Percentiles rank a stretch among this genome's conserved stretches.
These are phyloP conservation scores for Ceratocystis cacaofunesta DNA, from an alignment of 2,329 filamentous ascomycete species.

Conservation along the genomic window DNA sequence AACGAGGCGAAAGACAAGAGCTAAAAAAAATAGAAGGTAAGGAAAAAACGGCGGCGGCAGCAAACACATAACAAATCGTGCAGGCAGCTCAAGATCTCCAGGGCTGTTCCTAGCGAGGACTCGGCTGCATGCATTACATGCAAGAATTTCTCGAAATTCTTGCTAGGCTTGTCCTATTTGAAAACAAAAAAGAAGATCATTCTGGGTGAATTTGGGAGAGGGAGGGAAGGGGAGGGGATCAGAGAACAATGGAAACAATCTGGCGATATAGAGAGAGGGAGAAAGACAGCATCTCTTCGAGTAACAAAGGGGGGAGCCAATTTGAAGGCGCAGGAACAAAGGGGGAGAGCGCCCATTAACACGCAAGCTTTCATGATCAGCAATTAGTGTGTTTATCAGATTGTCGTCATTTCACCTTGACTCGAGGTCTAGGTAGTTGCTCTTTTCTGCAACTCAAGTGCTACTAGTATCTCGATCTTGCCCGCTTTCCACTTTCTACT, in stretches of 20 bases:
- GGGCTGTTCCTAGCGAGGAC: not conserved
- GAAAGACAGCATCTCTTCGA: not conserved
- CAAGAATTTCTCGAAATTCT: not conserved
- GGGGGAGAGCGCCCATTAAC: not conserved
- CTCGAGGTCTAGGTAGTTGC: not conserved
- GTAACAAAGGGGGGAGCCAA: not conserved
- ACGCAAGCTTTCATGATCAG: not conserved
- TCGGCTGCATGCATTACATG: not conserved
- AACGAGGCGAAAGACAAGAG: not conserved
- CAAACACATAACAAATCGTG: no score
- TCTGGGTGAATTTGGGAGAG: not conserved
- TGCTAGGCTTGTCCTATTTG: not conserved
- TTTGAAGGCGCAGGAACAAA: not conserved
- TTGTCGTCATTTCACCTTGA: conserved; percentile 2
- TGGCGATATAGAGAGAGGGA: not conserved
- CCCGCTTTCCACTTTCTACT: not conserved
- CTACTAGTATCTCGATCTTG: not conserved
- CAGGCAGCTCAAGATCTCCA: not conserved
- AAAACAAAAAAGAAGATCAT: not conserved
- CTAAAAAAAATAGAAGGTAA: not conserved
- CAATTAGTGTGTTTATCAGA: not conserved
- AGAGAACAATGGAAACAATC: not conserved
- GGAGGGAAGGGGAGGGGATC: not conserved
- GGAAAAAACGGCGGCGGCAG: not conserved
- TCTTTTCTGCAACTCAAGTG: not conserved